Conservation (phyloP, 805 yeast genomes). For the Pichia pseudocactophila region DNA sequence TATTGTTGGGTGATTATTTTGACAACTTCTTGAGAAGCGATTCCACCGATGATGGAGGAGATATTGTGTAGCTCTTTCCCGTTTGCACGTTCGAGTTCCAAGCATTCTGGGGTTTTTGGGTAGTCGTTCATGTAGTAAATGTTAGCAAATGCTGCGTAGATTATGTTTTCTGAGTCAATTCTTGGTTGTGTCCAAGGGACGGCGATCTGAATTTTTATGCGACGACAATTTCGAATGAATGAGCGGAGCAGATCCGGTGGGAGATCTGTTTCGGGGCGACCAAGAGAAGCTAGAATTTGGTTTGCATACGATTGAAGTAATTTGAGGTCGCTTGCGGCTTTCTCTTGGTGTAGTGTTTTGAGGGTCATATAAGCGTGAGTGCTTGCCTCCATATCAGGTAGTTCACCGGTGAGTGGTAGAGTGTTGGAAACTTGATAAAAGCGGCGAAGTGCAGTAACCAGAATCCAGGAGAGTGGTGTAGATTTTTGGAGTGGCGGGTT, state of each 20-base stretch:
- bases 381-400: slow-evolving; percentile 87
- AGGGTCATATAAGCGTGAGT: slow-evolving; percentile 52
- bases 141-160: slow-evolving; percentile 25
- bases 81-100: slow-evolving; percentile 19
- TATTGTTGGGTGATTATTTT: slow-evolving; percentile 74
- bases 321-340: slow-evolving; percentile 41
- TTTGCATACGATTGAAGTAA: slow-evolving; percentile 30
- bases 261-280: slow-evolving; percentile 12
- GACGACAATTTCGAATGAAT: no score
- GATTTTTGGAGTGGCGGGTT: background rate
- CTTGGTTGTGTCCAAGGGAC: no score
- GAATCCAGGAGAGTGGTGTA: slow-evolving; percentile 50
- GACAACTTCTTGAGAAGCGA: slow-evolving; percentile 76
- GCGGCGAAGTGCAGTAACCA: slow-evolving; percentile 41
- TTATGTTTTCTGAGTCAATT: no score
- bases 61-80: slow-evolving; percentile 47
- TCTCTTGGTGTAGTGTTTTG: slow-evolving; percentile 47
- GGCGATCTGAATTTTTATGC: no score
- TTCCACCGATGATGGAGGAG: slow-evolving; percentile 70
- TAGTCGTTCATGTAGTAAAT: no score
- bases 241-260: no score
- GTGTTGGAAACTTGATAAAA: slow-evolving; percentile 36
- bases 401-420: slow-evolving; percentile 63
- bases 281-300: slow-evolving; percentile 21
- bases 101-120: no score